These are phyloP conservation scores for Saccharomyces mikatae DNA, from an alignment of 805 yeast genomes.

Conservation along the genomic window DNA sequence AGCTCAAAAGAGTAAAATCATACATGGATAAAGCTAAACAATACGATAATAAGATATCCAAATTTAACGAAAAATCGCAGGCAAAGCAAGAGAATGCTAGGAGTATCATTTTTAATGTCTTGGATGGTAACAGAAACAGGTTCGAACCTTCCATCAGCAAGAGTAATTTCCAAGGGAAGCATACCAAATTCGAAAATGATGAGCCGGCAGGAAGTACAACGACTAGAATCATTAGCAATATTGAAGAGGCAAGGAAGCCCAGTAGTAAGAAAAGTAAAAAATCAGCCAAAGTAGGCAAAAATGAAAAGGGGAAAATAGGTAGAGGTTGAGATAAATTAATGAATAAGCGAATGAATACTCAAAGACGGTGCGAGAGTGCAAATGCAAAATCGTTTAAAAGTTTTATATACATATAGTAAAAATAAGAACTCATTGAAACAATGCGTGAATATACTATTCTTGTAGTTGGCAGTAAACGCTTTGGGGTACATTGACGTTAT, in stretches of 20 bases:
- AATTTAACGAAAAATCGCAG: conserved; percentile 12
- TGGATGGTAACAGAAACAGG: conserved; percentile 28
- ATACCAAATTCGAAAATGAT: conserved; percentile 38
- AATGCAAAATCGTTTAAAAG: background rate
- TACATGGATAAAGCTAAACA: conserved; percentile 50
- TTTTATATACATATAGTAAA: too few species aligned
- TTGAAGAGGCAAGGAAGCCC: background rate
- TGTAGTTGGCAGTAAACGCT: background rate
- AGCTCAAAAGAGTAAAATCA: conserved; percentile 55
- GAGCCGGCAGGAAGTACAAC: background rate
- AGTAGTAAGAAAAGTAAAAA: background rate
- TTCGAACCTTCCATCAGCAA: conserved; percentile 45
- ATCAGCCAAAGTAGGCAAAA: background rate
- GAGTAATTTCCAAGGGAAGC: conserved; percentile 46
- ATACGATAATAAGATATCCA: conserved; percentile 4
- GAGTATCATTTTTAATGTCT: conserved; percentile 39
- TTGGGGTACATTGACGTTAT: background rate
- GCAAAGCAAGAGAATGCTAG: conserved; percentile 35
- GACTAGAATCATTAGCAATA: background rate
- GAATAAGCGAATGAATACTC: background rate
- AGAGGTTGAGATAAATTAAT: background rate
- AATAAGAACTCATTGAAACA: background rate
- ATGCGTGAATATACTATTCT: background rate
- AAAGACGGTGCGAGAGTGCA: background rate
- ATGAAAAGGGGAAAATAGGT: background rate